A percentile compares a stretch with the other conserved stretches of the same genome.
phyloP scores from a whole-genome alignment of 208 protist genomes.

The Trypanosoma caninum region DNA sequence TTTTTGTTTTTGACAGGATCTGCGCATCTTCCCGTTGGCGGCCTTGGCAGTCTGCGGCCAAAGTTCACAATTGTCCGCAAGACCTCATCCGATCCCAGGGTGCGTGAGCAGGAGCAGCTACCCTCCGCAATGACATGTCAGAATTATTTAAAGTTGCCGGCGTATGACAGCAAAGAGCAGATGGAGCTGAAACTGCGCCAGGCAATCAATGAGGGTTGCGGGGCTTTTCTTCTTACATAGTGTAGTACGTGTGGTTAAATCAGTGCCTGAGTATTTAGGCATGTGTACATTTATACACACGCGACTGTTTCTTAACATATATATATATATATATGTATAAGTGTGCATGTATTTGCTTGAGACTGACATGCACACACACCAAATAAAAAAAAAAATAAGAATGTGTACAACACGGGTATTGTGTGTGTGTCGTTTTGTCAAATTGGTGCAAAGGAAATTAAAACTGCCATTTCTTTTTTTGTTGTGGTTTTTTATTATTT shows the following conservation, averaged over 20 bases:
- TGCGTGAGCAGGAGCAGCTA: slow-evolving; percentile 72
- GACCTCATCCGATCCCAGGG: slow-evolving; percentile 39
- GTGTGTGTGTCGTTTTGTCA: background rate
- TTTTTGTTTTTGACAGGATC: slow-evolving; percentile 90
- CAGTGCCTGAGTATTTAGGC: too few species aligned
- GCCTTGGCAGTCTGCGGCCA: slow-evolving; percentile 64
- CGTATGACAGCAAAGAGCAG: slow-evolving; percentile 75
- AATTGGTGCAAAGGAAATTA: too few species aligned
- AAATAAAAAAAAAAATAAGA: too few species aligned
- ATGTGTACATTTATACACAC: background rate
- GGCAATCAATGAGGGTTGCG: slow-evolving; percentile 81
- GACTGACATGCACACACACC: too few species aligned
- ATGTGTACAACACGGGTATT: too few species aligned
- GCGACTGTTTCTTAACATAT: background rate
- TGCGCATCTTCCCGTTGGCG: slow-evolving; percentile 78
- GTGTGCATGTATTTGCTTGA: too few species aligned
- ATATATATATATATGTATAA: slow-evolving; percentile 9
- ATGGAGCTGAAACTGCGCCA: slow-evolving; percentile 86
- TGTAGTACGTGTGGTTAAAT: background rate
- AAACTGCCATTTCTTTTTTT: background rate
- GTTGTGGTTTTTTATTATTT: slow-evolving; percentile 19
- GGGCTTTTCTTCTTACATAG: slow-evolving; percentile 85
- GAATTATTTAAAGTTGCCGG: slow-evolving; percentile 92
- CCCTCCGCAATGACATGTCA: slow-evolving; percentile 93
- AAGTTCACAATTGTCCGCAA: slow-evolving; percentile 91